Evolutionary conservation across 2,329 filamentous ascomycete genomes (phyloP), one percentile per base, ranked within the genome.

Genomic region (Stachybotrys chlorohalonatus): DNA sequence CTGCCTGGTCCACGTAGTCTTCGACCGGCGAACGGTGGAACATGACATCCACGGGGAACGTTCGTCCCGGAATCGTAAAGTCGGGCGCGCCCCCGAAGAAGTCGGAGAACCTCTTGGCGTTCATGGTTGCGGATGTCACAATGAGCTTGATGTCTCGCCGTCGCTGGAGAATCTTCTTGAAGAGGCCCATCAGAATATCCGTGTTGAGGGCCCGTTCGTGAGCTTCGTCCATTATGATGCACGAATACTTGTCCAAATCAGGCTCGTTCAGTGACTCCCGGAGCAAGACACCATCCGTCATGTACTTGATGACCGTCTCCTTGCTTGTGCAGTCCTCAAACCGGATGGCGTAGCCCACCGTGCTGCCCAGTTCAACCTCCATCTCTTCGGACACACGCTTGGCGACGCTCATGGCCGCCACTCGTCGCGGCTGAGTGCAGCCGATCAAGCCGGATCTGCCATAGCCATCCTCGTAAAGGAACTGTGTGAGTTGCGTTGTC

Each of bases 141-240:
- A 99, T 97, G 51, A 99, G 77, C 70, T 97, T 99, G 51, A 99
- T 76, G 65, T 99, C 94, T 64, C 91, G 83, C 57, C 95, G 83
- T 53, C 93, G 81, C 58, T 93, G 87, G 50, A 99, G 75, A 5
- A 99, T 93, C 72, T 99, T 99, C 70, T 97, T 99, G 74, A 99
- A 93, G 31, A 99, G 74, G 0, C 94, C 94, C 89, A 99, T 96
- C 13, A 99, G 75, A 16, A 99, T 93, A 69, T 99, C 94, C 0
- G 94, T 99, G 66, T 99, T 97, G 52, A 99, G 74, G 1, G 94
- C 93, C 69, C 94, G 83, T 71, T 99, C 94, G 79, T 99, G 94
- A 5, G 94, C 95, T 75, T 99, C 94, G 67, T 99, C 94, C 94
- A 99, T 99, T 71, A 99, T 99, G 64, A 99, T 91, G 68, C 92